Conservation (phyloP, 441 rosid genomes). For the Bocquillonia castaneifolia region DNA sequence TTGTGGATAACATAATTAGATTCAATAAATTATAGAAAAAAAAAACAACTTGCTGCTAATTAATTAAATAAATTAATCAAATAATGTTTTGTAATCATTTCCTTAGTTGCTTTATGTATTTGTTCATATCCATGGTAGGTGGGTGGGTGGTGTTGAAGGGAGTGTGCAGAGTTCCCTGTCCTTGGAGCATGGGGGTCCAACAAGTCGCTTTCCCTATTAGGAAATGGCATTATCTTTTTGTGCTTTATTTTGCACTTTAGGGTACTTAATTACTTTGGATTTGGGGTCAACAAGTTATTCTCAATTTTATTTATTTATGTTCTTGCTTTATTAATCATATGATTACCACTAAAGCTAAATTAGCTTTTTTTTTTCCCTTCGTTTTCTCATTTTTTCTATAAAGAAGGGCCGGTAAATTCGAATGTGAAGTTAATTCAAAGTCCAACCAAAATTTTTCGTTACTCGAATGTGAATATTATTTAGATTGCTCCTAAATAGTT, state of each 20-base stretch:
- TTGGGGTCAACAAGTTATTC: not conserved
- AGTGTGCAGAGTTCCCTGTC: not conserved
- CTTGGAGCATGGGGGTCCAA: not conserved
- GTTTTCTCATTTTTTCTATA: no score
- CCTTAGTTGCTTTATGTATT: not conserved
- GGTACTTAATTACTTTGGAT: not conserved
- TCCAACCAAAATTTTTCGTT: no score
- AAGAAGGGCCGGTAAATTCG: no score
- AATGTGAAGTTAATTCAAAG: no score
- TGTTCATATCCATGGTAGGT: not conserved
- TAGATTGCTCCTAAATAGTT: no score
- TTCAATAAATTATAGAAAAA: not conserved
- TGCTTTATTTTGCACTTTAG: not conserved
- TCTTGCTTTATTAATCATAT: no score
- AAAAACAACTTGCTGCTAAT: not conserved
- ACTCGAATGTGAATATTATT: no score
- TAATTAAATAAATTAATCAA: not conserved
- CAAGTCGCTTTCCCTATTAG: not conserved
- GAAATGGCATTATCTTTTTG: not conserved
- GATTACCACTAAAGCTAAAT: no score
- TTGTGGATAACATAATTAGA: not conserved
- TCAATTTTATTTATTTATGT: no score
- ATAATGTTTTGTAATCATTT: not conserved
- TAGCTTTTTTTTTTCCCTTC: no score
- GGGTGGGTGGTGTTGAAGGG: not conserved